Base-by-base conservation (phyloP, 768 basidiomycete species). In the Boletus sensibilis region DNA sequence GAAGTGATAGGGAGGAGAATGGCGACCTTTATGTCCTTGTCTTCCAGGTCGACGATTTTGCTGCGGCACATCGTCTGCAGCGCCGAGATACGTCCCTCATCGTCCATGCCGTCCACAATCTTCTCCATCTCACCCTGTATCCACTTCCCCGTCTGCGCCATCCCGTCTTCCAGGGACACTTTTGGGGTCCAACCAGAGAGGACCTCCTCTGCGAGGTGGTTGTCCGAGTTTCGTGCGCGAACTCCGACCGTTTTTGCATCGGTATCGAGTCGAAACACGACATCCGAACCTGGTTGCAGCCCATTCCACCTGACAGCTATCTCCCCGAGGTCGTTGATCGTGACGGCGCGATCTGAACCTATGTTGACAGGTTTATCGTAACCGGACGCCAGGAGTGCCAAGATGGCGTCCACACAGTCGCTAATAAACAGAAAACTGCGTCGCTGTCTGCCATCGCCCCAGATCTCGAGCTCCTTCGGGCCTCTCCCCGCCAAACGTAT, bases 1-100 rank as follows among this genome's bases (percentile, higher is more conserved):
- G 83, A 85, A 1, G 84, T 85, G 60, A 86, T 76, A 2, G 84
- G 84, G 9, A 86, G 76, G 3, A 85, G 72, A 40, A 85, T 72
- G 2, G 79, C 84, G 60, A 84, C 82, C 7, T 67, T 75, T 50
- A 74, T 69, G 2, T 65, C 66, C 23, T 68, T 64, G 0, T 65
- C 53, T 7, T 65, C 58, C 9, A 84, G 68, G 43, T 75, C 53
- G 27, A 83, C 56, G 10, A 82, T 44, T 42, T 72, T 57, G 58
- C 82, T 83, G 37, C 38, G 43, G 18, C 65, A 64, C 40, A 76
- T 63, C 11, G 20, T 55, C 20, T 59, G 51, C 37, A 78, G 57
- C 37, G 58, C 42, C 2, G 58, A 34, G 8, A 14, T 18, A 18
- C 66, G 62, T 33, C 57, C 59, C 5, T 35, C 42, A 1, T 61